Base-by-base conservation (phyloP, 306 rosid genomes). In the Inga leiocalycina region DNA sequence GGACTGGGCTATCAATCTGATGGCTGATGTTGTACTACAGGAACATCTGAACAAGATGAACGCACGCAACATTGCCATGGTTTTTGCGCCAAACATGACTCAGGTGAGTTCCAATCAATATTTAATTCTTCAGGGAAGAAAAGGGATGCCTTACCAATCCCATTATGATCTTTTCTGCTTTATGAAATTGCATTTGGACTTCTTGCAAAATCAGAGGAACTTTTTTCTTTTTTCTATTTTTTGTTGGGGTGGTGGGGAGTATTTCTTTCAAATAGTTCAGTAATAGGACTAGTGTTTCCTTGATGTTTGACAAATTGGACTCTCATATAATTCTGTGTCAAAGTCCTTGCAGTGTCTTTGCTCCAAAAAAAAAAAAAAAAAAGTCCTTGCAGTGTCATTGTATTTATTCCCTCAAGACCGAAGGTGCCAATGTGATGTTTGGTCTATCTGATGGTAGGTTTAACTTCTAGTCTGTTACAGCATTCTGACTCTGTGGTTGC, bases 31-130 rank as follows among this genome's bases (percentile, higher is more conserved):
- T 80, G 98, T 90, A 68, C 85, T 90, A 74, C 89, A 88, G 20
- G 97, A 93, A 87, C 81, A 91, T 85, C 79, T 91, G 45, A 93
- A 95, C 91, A 95, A 92, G 90, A 95, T 93, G 98, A 94, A 92
- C 15, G 98, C 92, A 3, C 93, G 88, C 80, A 95, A 95, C 75
- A 84, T 95, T 15, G 98, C 98, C 79, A 90, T 92, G 98, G 97
- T 95, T 92, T 95, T 95, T 83, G 98, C 98, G 8, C 98, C 98
- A 27, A 95, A 95, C 89, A 95, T 95, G 98, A 95, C 98, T 88
- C 92, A 91, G 93, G 98, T 91, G 41, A 74, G 88, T 84, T 54
- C 75, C 57, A 27, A 78, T 57, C 11, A 57, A 57, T 57, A 20
- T 57, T n/a, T 57, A 57, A 20, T 8, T n/a, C 12, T n/a, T 57